Conservation (phyloP, 805 yeast genomes). For the Candida khao-thaluensis region DNA sequence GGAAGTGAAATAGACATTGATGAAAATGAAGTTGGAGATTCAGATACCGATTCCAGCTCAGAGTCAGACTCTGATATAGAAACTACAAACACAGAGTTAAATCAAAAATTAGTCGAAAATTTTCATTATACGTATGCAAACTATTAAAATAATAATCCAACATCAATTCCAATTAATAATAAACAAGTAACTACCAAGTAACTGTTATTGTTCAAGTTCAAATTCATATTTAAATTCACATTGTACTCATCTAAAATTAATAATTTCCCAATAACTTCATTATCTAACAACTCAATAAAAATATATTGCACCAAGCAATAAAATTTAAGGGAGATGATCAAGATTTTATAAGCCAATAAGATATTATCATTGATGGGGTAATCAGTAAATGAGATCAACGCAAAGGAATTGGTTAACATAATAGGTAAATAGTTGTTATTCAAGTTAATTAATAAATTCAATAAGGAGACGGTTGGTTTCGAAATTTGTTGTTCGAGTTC, state of each 20-base stretch:
- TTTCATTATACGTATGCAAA: conserved; percentile 11
- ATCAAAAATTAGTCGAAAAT: conserved; percentile 5
- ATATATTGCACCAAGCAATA: conserved; percentile 34
- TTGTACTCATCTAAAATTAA: neutral
- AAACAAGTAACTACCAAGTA: conserved; percentile 5
- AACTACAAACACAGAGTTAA: conserved; percentile 1
- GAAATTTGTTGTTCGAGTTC: neutral
- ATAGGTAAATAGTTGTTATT: conserved; percentile 37
- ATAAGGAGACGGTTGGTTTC: neutral
- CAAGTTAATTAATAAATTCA: conserved; percentile 20
- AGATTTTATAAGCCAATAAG: conserved; percentile 18
- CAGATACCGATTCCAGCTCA: neutral
- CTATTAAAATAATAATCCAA: conserved; percentile 5
- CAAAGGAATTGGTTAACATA: conserved; percentile 34
- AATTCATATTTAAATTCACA: neutral
- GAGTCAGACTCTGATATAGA: neutral
- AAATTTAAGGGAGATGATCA: conserved; percentile 29
- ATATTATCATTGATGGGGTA: neutral
- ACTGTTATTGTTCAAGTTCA: conserved; percentile 7
- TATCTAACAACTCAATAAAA: conserved; percentile 23
- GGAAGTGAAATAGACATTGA: neutral
- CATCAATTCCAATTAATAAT: conserved; percentile 6
- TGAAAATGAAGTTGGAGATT: neutral
- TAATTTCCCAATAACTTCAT: conserved; percentile 3
- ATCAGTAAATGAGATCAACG: conserved; percentile 19